Conservation (phyloP, 2,329 filamentous ascomycete genomes). For the Septoria petroselini region DNA sequence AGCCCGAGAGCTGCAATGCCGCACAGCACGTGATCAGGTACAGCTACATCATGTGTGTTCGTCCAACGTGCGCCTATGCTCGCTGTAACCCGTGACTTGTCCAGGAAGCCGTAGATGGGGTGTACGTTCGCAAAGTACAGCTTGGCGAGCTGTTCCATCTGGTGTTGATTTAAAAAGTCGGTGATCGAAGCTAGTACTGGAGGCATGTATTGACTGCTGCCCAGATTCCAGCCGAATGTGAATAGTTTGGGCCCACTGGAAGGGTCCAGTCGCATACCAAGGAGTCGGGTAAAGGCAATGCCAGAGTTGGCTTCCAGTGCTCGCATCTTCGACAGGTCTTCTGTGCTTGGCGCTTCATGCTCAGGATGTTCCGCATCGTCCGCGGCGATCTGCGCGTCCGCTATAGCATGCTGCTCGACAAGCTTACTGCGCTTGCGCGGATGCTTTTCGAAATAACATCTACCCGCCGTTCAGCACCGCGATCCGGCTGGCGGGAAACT, state of each 20-base stretch:
- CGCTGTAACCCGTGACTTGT: conserved; percentile 32
- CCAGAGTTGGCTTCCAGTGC: conserved; percentile 58
- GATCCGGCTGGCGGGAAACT: conserved; percentile 41
- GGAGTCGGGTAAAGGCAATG: conserved; percentile 53
- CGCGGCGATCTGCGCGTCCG: conserved; percentile 21
- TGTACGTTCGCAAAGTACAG: conserved; percentile 56
- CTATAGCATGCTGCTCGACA: conserved; percentile 33
- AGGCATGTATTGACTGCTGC: conserved; percentile 30
- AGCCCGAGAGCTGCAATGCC: conserved; percentile 56
- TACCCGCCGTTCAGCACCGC: conserved; percentile 5
- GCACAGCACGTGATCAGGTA: conserved; percentile 45
- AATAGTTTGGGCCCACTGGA: conserved; percentile 53
- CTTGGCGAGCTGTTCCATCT: conserved; percentile 47
- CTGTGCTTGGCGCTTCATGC: conserved; percentile 22
- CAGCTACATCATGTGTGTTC: conserved; percentile 22
- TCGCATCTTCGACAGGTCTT: conserved; percentile 37
- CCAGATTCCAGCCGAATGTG: conserved; percentile 57
- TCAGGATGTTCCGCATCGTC: conserved; percentile 23
- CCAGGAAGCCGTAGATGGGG: conserved; percentile 53
- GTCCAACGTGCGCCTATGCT: conserved; percentile 30
- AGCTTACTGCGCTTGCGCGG: conserved; percentile 38
- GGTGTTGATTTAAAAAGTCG: conserved; percentile 47
- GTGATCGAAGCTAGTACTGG: conserved; percentile 38
- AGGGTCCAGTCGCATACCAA: conserved; percentile 54
- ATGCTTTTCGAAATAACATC: conserved; percentile 31